A percentile compares a stretch with the other conserved stretches of the same genome.
Evolutionary conservation across 768 basidiomycete species (phyloP).

Genomic region (Trametes meyenii): DNA sequence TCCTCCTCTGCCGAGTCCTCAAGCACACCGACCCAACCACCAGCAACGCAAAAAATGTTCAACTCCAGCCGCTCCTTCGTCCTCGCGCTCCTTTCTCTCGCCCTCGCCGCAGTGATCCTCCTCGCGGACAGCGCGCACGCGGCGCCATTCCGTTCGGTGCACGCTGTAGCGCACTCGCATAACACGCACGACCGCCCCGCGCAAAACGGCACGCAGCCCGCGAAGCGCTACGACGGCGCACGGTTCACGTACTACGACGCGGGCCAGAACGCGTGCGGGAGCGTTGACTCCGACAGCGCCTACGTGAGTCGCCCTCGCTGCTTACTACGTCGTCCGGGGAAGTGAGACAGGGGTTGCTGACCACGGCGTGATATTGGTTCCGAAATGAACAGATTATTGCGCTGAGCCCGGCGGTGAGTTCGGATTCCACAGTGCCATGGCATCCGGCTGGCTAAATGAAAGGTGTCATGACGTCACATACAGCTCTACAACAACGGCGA

Average conservation of each 20-base stretch:
- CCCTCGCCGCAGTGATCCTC: slow-evolving; percentile 1
- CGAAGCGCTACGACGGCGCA: slow-evolving; percentile 14
- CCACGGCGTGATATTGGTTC: background rate
- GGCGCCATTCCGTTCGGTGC: background rate
- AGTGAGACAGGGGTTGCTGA: background rate
- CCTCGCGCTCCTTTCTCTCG: slow-evolving; percentile 16
- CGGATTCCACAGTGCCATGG: background rate
- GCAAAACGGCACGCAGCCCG: background rate
- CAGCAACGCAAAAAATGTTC: slow-evolving; percentile 3
- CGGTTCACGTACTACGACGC: slow-evolving; percentile 29
- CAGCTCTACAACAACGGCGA: slow-evolving; percentile 59
- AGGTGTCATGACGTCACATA: background rate
- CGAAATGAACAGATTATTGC: slow-evolving; percentile 53
- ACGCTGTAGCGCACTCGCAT: background rate
- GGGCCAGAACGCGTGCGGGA: slow-evolving; percentile 30
- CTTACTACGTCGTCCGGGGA: background rate
- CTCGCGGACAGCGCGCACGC: background rate
- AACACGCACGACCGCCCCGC: background rate
- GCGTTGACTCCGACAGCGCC: slow-evolving; percentile 17
- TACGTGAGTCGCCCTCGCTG: slow-evolving; percentile 22
- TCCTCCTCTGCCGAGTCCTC: background rate
- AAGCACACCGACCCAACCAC: background rate
- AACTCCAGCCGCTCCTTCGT: slow-evolving; percentile 20
- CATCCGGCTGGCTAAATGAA: too few species aligned
- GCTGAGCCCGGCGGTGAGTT: slow-evolving; percentile 35